Conservation (phyloP, 495 filamentous ascomycete species). For the Astrothelium macrocarpum region DNA sequence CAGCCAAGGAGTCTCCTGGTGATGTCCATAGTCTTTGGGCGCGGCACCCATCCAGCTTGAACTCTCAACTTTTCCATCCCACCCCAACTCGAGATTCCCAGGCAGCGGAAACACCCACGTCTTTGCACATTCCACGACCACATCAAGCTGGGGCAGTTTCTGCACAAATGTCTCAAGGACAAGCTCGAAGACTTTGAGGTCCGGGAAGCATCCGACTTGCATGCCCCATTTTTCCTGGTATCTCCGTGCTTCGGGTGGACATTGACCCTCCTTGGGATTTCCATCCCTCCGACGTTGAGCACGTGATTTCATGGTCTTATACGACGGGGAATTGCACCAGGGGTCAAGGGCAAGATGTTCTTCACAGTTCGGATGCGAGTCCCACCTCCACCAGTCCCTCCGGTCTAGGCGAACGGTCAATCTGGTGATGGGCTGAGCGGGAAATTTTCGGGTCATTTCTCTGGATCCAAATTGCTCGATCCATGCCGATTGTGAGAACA, state of each 20-base stretch:
- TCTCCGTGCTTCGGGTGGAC: not conserved
- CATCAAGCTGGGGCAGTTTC: slow-evolving; percentile 16
- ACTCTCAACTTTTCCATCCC: slow-evolving; percentile 17
- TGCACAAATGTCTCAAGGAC: slow-evolving; percentile 15
- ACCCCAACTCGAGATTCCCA: slow-evolving; percentile 10
- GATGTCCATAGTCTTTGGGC: not conserved
- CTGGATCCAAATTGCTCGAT: not conserved
- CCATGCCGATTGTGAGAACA: not conserved
- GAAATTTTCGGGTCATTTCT: not conserved
- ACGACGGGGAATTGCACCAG: not conserved
- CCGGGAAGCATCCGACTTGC: slow-evolving; percentile 4
- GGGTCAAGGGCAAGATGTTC: slow-evolving; percentile 14
- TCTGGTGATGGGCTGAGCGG: slow-evolving; percentile 12
- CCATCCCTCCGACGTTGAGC: not conserved
- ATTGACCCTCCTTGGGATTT: not conserved
- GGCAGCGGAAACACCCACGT: slow-evolving; percentile 19
- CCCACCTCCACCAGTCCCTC: slow-evolving; percentile 19
- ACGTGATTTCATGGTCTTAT: not conserved
- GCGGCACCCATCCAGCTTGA: not conserved
- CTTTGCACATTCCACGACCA: slow-evolving; percentile 17
- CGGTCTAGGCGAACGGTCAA: slow-evolving; percentile 16
- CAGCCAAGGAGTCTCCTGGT: not conserved
- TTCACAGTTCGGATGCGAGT: not conserved
- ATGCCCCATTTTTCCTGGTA: not conserved
- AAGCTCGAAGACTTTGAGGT: slow-evolving; percentile 11